Evolutionary conservation across 495 filamentous ascomycete species (phyloP), one percentile per base, ranked within the genome.

Genomic region (Tirmania nivea): DNA sequence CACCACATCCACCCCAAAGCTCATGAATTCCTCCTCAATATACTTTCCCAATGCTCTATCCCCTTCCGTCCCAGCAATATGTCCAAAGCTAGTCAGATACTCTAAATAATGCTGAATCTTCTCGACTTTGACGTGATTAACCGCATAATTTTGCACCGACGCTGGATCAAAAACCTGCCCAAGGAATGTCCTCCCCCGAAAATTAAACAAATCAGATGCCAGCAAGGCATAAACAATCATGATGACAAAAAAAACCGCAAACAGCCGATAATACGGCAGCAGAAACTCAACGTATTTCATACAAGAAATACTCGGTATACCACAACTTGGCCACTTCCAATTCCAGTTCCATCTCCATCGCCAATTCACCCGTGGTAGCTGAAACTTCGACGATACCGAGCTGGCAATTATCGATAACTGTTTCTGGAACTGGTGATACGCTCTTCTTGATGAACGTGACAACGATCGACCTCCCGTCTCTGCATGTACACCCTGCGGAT

Each of bases 51-150:
- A 71, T 50, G 79, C 78, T 56, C 77, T 83, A 66, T 90, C 87
- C 34, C 90, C 92, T 66, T 90, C 79, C 5, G 86, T 90, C 31
- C 90, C 90, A 3, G 87, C 90, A 39, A 95, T 70, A 67, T 96
- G 90, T 56, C 88, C 78, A 60, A 79, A 92, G 25, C 71, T 69
- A 19, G 83, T 88, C 53, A 90, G 73, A 60, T 83, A 78, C 59
- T 70, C 70, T 51, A 93, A 58, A 57, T 81, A 79, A 37, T 81
- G 78, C 53, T 73, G 70, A 55, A 99, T 89, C 55, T 68, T 68
- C 47, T 73, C 70, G 36, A 71, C 69, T 56, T 87, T 77, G 55
- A 90, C 71, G 55, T 76, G 75, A 12, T 69, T 69, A 62, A 88
- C 80, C 16, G 86, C 74, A 65, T 78, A 86, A 36, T 70, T 74